Conservation (phyloP, 495 filamentous ascomycete genomes). For the Recurvomyces mirabilis region DNA sequence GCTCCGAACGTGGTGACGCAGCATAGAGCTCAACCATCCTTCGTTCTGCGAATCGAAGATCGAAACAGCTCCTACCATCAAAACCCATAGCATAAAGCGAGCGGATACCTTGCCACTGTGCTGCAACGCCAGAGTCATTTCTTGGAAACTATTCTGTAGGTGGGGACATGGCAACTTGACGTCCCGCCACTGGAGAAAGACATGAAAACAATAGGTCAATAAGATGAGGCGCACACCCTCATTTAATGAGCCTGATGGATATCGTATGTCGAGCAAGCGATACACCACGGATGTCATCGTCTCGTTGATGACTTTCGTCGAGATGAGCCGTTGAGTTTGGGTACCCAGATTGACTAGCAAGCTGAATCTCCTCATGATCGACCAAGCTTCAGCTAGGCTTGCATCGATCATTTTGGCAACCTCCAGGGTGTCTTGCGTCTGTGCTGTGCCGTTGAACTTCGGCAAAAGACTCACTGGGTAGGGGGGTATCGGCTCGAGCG, state of each 20-base stretch:
- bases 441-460: background rate
- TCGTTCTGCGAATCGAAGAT: constrained; percentile 26
- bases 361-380: constrained; percentile 30
- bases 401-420: constrained; percentile 7
- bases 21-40: constrained; percentile 24
- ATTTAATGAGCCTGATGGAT: constrained; percentile 22
- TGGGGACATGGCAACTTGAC: constrained; percentile 19
- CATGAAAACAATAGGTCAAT: constrained; percentile 29
- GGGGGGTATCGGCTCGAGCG: constrained; percentile 1
- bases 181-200: constrained; percentile 34
- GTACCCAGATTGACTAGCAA: constrained; percentile 29
- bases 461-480: background rate
- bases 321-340: constrained; percentile 18
- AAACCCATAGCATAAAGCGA: constrained; percentile 28
- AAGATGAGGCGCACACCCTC: constrained; percentile 35
- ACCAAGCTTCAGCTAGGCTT: constrained; percentile 27
- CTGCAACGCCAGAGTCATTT: background rate
- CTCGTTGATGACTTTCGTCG: constrained; percentile 26
- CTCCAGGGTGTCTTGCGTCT: background rate
- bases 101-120: background rate
- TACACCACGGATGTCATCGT: constrained; percentile 36
- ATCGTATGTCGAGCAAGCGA: constrained; percentile 30
- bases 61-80: constrained; percentile 30
- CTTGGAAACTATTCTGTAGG: constrained; percentile 22
- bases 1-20: constrained; percentile 8